phyloP scores from a whole-genome alignment of 2,329 filamentous ascomycete species.

The Phaeosphaeriaceae sp. region DNA sequence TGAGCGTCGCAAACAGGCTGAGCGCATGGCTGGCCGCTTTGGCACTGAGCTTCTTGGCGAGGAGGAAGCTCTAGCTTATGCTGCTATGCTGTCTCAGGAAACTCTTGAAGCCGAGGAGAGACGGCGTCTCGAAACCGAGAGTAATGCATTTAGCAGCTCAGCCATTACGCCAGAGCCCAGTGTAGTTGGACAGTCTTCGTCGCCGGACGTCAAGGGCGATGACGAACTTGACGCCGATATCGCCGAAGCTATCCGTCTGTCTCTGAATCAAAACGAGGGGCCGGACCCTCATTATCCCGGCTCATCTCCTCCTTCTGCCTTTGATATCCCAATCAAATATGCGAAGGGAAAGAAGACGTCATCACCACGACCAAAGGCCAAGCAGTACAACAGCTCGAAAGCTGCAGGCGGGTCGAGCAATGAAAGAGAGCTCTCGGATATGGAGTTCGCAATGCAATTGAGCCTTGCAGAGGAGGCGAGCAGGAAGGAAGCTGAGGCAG shows the following conservation, averaged over 20 bases:
- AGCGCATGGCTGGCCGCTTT: conserved; percentile 78
- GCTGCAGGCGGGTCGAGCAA: conserved; percentile 46
- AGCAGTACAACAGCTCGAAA: conserved; percentile 35
- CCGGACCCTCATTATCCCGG: conserved; percentile 15
- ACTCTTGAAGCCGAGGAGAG: conserved; percentile 58
- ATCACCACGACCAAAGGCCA: conserved; percentile 25
- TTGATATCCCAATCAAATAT: conserved; percentile 56
- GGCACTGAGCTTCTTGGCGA: conserved; percentile 77
- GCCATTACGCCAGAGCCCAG: conserved; percentile 46
- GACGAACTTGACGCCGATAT: conserved; percentile 64
- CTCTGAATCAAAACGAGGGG: conserved; percentile 42
- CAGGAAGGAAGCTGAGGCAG: conserved; percentile 40
- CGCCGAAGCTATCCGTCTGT: conserved; percentile 67
- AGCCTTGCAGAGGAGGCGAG: conserved; percentile 67
- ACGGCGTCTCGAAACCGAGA: conserved; percentile 54
- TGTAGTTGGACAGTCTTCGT: conserved; percentile 29
- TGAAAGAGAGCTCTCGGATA: conserved; percentile 59
- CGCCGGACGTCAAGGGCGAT: conserved; percentile 47
- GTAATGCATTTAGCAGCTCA: conserved; percentile 47
- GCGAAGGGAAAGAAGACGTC: conserved; percentile 48
- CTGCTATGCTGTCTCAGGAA: conserved; percentile 68
- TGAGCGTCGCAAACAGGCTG: conserved; percentile 70
- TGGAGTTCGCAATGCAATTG: conserved; percentile 68
- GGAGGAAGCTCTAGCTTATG: conserved; percentile 69
- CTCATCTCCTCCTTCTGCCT: conserved; percentile 27